Evolutionary conservation across 2,329 filamentous ascomycete species (phyloP).

Genomic region (Blumeriella jaapii): DNA sequence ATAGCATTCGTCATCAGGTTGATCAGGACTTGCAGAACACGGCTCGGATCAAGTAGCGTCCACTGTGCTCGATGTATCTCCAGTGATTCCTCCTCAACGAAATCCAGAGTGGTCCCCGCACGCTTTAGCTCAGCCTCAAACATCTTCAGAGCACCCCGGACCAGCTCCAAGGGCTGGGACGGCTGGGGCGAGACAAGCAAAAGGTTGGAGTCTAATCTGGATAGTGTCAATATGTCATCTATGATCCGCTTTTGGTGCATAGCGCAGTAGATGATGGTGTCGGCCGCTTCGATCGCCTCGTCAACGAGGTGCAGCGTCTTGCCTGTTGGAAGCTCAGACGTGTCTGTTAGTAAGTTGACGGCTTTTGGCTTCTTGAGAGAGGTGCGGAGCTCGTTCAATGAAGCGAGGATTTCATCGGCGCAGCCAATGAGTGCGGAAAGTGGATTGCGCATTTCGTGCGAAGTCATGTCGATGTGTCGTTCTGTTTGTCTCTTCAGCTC

Average conservation of each 20-base stretch:
- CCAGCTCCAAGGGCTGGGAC: constrained; percentile 34
- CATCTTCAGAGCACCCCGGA: constrained; percentile 60
- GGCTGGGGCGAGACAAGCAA: constrained; percentile 57
- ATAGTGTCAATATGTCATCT: constrained; percentile 60
- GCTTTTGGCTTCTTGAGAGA: not conserved
- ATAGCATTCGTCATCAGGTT: constrained; percentile 71
- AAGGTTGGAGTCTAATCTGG: constrained; percentile 64
- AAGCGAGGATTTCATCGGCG: constrained; percentile 39
- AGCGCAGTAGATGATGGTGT: constrained; percentile 66
- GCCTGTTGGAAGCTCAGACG: constrained; percentile 28
- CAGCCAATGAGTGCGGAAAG: constrained; percentile 64
- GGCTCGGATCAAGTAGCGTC: constrained; percentile 57
- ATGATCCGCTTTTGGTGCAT: constrained; percentile 70
- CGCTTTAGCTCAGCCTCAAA: constrained; percentile 64
- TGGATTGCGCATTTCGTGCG: constrained; percentile 65
- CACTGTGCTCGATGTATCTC: constrained; percentile 45
- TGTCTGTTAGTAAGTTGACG: no score
- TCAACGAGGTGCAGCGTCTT: constrained; percentile 35
- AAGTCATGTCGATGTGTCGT: constrained; percentile 67
- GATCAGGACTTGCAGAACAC: constrained; percentile 67
- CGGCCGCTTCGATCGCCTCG: constrained; percentile 60
- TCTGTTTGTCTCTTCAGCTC: constrained; percentile 59
- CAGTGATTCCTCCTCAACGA: constrained; percentile 52
- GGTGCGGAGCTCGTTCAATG: constrained; percentile 5
- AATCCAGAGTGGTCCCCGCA: constrained; percentile 54